Evolutionary conservation across 2,329 filamentous ascomycete species (phyloP), one percentile per base, ranked within the genome.

Genomic region (Colletotrichum sp.): DNA sequence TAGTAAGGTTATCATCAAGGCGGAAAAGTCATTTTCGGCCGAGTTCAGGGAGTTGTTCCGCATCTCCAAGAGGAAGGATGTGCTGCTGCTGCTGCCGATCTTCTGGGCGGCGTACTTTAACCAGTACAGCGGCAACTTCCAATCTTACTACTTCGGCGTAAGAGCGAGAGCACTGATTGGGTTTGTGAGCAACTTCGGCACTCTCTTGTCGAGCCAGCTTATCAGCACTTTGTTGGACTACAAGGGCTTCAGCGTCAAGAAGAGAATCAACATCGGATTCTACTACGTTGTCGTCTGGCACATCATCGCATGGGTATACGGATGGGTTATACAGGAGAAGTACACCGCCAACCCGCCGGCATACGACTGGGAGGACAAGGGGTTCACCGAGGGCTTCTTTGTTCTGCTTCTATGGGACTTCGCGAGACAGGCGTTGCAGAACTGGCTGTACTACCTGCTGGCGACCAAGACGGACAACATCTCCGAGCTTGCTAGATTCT

Each of bases 391-490:
- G 72, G 87, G 87, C 1, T 86, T 88, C 73, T 89, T 89, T 66
- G 88, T 89, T 4, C 76, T 89, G 2, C 80, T 88, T 0, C 82
- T 89, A 0, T 89, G 87, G 88, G 83, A 85, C 9, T 90, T 90
- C 77, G 83, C 88, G 3, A 83, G 88, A 4, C 89, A 91, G 78
- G 83, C 87, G 1, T 79, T 90, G 24, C 89, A 91, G 79, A 91
- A 90, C 70, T 91, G 88, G 88, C 82, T 91, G 1, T 91, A 91
- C 77, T 91, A 90, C 77, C 82, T 91, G 21, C 82, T 91, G 3
- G 87, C 89, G 0, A 90, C 87, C 7, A 90, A 87, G 82, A 90
- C 89, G 0, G 87, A 91, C 68, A 90, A 90, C 66, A 90, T 91
- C 73, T 89, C 88, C 1, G 89, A 92, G 77, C 80, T 90, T 16